Base-by-base conservation (phyloP, 2,329 filamentous ascomycete genomes). In the Aspergillus fischeri region DNA sequence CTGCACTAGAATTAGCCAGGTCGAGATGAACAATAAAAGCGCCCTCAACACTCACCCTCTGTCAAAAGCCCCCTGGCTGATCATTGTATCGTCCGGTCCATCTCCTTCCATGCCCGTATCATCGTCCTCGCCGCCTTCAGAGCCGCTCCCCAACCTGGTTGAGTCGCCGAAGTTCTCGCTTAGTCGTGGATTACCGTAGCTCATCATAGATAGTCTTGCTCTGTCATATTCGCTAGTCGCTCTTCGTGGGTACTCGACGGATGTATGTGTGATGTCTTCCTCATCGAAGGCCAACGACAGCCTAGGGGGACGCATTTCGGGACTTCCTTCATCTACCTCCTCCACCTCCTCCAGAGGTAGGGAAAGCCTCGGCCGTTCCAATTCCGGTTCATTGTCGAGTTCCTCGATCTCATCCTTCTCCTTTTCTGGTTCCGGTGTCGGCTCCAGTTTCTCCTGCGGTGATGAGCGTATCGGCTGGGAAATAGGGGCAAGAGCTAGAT, bases 131-230 rank as follows among this genome's bases (percentile, higher is more conserved):
- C 21, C 44, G 21, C 21, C 65, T 29, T 77, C 74, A 14, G 61
- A 77, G 1, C 72, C 76, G 11, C 77, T 75, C 53, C 80, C 78
- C 8, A 80, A 58, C 54, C 77, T 73, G 20, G 75, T 78, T 49
- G 78, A 60, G 54, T 80, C 80, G 1, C 72, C 79, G 62, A 83
- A 83, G 55, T 78, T 73, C 57, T 82, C 81, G 62, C 80, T 83
- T 50, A 81, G 66, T 21, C 76, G 68, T 24, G 71, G 66, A 51
- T 69, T 73, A 11, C 71, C 74, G 53, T 75, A 73, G 58, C 80
- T 78, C 58, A 77, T 75, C 58, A 76, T 75, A 11, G 75, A 77
- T 17, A 78, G 52, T 28, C 73, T 70, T 41, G 69, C 67, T 24
- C 65, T 69, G 35, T 77, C 73, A 38, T 72, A 67, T 42, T 75